Conservation (phyloP, 169 alveolate genomes). For the Ichthyophthirius multifiliis region DNA sequence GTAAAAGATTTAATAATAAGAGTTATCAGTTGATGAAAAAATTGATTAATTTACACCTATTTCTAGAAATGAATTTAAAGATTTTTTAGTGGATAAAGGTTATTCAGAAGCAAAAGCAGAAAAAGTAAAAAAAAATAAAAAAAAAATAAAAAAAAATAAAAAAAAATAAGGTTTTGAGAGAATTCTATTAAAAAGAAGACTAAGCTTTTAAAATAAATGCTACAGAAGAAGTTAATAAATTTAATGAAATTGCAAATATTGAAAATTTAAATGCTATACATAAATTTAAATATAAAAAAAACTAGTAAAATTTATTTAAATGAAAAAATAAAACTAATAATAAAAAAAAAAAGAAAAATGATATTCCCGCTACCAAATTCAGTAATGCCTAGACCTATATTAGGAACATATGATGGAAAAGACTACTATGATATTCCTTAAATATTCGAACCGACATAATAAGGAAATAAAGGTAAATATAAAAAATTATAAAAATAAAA, state of each 20-base stretch:
- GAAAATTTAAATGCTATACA: background rate
- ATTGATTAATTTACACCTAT: background rate
- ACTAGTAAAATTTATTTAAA: background rate
- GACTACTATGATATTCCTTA: constrained; percentile 5
- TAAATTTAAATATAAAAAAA: background rate
- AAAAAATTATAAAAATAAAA: background rate
- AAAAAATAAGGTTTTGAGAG: background rate
- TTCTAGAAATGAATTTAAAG: constrained; percentile 2
- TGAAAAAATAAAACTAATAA: background rate
- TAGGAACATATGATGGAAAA: background rate
- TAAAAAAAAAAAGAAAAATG: background rate
- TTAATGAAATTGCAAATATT: background rate
- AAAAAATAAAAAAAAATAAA: background rate
- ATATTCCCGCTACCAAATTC: constrained; percentile 4
- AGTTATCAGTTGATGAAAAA: background rate
- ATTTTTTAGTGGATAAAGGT: background rate
- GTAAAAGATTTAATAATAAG: background rate
- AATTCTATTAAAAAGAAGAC: background rate
- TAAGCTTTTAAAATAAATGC: background rate
- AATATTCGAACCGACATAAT: background rate
- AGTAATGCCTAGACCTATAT: background rate
- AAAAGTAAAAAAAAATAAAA: background rate
- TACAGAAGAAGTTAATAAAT: background rate
- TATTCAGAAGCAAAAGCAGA: background rate
- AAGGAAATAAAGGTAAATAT: background rate